Base-by-base conservation (phyloP, 805 yeast genomes). In the Metschnikowia drakensbergensis region DNA sequence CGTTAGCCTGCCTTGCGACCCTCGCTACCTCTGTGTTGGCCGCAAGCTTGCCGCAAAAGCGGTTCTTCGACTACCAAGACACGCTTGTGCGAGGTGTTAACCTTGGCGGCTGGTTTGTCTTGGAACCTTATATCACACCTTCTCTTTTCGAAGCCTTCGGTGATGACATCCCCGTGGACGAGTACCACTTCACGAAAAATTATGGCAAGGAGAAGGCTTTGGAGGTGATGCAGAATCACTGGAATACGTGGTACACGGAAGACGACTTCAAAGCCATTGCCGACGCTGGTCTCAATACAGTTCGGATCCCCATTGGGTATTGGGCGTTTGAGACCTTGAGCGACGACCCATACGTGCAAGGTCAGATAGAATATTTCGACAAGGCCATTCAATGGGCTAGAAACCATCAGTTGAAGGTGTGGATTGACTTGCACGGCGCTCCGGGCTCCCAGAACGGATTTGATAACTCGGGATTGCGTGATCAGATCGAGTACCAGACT, bases 371-470 rank as follows among this genome's bases (percentile, higher is more conserved):
- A 6, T 88, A 86, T 65, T 68, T 91, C 46, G 95, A 88, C 60
- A 68, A 76, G 60, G 96, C 96, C 11, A 68, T 91, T 37, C 76
- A 63, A 13, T 92, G 97, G 97, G 81, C 88, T 37, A 65, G 79
- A 42, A 69, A 72, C 13, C 61, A 82, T 54, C 77, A 75, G 36
- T 62, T 91, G 54, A 83, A 83, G 62, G 96, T 82, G 25, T 89
- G 96, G 97, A 77, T 91, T 38, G 97, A 92, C 66, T 68, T 91
- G 60, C 98, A 91, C 64, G 97, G 97, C 53, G 96, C 86, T n/a
- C 95, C 96, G 31, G 97, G 97, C 23, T 86, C 96, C 23, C 98
- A 91, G 67, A 91, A 91, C 64, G 97, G 97, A 10, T 92, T 89
- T 61, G 98, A 91, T 67, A 91, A 91, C 72, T 88, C 96, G 6